Evolutionary conservation across 768 basidiomycete genomes (phyloP).

Genomic region (Clathrus columnatus): DNA sequence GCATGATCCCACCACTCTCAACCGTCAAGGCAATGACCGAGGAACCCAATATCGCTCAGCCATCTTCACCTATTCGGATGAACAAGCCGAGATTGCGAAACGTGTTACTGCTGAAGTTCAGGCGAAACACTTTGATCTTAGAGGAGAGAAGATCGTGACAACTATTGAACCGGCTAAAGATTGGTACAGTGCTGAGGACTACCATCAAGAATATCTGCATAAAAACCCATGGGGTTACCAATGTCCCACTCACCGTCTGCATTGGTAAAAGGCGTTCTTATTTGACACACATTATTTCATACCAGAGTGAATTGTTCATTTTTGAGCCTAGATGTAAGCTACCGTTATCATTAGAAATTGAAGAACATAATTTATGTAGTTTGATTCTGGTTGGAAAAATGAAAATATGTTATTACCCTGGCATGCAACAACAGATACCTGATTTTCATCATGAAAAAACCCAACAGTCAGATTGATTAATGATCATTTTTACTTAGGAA

Average conservation of each 20-base stretch:
- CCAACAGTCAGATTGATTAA: too few relatives aligned
- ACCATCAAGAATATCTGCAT: slow-evolving; percentile 75
- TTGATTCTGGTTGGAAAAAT: too few relatives aligned
- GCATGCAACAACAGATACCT: too few relatives aligned
- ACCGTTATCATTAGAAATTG: too few relatives aligned
- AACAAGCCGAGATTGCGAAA: slow-evolving; percentile 64
- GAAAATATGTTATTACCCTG: too few relatives aligned
- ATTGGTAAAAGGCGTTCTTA: slow-evolving; percentile 69
- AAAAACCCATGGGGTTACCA: slow-evolving; percentile 87
- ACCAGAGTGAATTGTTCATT: not conserved
- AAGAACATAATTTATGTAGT: too few relatives aligned
- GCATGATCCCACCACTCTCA: slow-evolving; percentile 82
- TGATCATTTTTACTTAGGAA: too few relatives aligned
- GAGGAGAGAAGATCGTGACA: slow-evolving; percentile 68
- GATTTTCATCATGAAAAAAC: too few relatives aligned
- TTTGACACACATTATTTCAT: not conserved
- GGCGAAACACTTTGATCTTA: slow-evolving; percentile 69
- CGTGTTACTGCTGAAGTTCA: slow-evolving; percentile 78
- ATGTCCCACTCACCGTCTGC: slow-evolving; percentile 78
- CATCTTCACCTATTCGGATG: slow-evolving; percentile 72
- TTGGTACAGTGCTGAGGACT: slow-evolving; percentile 82
- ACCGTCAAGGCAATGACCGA: slow-evolving; percentile 67
- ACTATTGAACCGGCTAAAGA: slow-evolving; percentile 56
- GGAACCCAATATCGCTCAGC: slow-evolving; percentile 91
- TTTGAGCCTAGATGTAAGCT: not conserved